Conservation (phyloP, 2,329 filamentous ascomycete genomes). For the Erysiphe pulchra region DNA sequence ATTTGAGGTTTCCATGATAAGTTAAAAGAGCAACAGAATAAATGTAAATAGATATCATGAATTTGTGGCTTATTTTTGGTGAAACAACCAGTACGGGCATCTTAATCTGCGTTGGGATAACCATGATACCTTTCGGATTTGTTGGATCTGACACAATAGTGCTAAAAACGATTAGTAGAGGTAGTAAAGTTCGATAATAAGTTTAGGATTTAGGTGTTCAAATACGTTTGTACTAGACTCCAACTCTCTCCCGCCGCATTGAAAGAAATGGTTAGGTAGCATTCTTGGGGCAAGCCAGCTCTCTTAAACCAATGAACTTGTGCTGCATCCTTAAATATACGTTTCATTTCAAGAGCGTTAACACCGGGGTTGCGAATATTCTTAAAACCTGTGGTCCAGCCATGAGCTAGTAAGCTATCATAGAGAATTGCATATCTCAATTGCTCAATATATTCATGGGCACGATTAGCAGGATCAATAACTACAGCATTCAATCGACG, state of each 20-base stretch:
- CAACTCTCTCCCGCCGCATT: constrained; percentile 51
- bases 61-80: constrained; percentile 11
- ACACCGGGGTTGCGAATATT: constrained; percentile 17
- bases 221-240: constrained; percentile 43
- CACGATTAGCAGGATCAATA: constrained; percentile 30
- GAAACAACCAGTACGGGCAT: constrained; percentile 10
- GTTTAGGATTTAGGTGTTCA: not conserved
- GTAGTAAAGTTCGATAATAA: not conserved
- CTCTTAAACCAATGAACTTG: constrained; percentile 42
- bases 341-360: constrained; percentile 27
- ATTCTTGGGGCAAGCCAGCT: constrained; percentile 42
- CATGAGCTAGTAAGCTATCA: constrained; percentile 33
- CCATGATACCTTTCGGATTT: constrained; percentile 1
- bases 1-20: constrained; percentile 15
- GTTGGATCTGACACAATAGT: not conserved
- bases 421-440: constrained; percentile 35
- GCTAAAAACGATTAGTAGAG: not conserved
- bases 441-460: constrained; percentile 28
- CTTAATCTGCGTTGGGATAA: not conserved
- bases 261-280: constrained; percentile 47
- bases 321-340: constrained; percentile 27
- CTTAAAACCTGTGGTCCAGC: constrained; percentile 39
- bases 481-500: constrained; percentile 31
- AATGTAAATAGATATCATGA: constrained; percentile 14
- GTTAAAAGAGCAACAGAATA: constrained; percentile 16